Conservation (phyloP, 176 grass and related monocot genomes). For the Avena atlantica region DNA sequence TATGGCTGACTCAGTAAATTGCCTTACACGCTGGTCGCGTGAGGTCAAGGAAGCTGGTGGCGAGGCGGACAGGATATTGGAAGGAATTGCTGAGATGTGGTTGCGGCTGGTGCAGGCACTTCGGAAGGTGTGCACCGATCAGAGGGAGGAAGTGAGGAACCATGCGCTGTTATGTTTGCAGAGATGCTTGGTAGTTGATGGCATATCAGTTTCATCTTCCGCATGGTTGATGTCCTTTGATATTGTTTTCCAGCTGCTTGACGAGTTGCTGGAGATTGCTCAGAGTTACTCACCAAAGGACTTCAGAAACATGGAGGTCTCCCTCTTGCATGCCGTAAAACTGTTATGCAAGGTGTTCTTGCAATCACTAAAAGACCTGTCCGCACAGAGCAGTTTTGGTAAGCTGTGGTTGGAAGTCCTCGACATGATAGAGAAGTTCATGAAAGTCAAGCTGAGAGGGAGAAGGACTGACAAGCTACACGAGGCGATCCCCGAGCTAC, state of each 20-base stretch:
- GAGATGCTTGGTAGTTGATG: slow-evolving; percentile 83
- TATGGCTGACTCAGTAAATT: slow-evolving; percentile 80
- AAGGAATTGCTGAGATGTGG: slow-evolving; percentile 98
- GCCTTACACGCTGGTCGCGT: slow-evolving; percentile 71
- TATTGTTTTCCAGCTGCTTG: slow-evolving; percentile 87
- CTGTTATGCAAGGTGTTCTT: slow-evolving; percentile 85
- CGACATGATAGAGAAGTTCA: slow-evolving; percentile 81
- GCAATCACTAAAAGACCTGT: slow-evolving; percentile 81
- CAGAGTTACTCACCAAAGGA: slow-evolving; percentile 85
- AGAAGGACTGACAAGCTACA: slow-evolving; percentile 91
- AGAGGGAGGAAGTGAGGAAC: slow-evolving; percentile 93
- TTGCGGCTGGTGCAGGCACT: slow-evolving; percentile 86
- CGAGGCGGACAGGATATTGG: slow-evolving; percentile 73
- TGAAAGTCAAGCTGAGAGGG: slow-evolving; percentile 83
- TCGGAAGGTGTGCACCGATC: slow-evolving; percentile 82
- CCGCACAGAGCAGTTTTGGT: slow-evolving; percentile 59
- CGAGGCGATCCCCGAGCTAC: slow-evolving; percentile 88
- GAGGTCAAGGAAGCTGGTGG: slow-evolving; percentile 71
- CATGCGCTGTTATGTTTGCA: slow-evolving; percentile 81
- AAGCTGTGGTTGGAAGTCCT: slow-evolving; percentile 89
- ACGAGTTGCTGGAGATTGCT: slow-evolving; percentile 83
- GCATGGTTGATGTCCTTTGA: slow-evolving; percentile 90
- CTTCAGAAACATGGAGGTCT: slow-evolving; percentile 95
- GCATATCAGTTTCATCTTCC: slow-evolving; percentile 69
- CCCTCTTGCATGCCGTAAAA: slow-evolving; percentile 82